phyloP scores from a whole-genome alignment of 768 basidiomycete species.

The Xerocomus spinulosus region DNA sequence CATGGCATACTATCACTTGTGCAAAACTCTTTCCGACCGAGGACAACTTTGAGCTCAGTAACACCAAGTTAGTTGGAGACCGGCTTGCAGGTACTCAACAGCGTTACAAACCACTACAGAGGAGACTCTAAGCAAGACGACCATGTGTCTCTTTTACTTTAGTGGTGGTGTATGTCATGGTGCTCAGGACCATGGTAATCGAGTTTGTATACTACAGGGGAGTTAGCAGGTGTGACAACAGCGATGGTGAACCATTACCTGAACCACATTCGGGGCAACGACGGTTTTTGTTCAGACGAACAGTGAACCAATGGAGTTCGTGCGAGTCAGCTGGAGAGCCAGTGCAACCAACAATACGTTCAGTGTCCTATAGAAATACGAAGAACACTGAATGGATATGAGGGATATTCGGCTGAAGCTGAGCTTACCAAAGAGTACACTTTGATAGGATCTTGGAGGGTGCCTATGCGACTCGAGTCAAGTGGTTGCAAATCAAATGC shows the following conservation, averaged over 20 bases:
- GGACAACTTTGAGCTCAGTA: background rate
- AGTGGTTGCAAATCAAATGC: conserved; percentile 87
- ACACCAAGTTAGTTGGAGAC: background rate
- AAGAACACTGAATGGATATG: background rate
- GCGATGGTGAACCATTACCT: conserved; percentile 46
- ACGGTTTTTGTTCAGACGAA: conserved; percentile 58
- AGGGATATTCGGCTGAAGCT: background rate
- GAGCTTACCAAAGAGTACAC: conserved; percentile 79
- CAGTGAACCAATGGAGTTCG: conserved; percentile 81
- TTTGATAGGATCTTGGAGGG: conserved; percentile 78
- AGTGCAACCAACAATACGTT: conserved; percentile 90
- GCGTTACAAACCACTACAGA: conserved; percentile 15
- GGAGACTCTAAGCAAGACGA: conserved; percentile 8
- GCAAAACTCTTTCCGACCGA: background rate
- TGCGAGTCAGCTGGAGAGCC: conserved; percentile 94
- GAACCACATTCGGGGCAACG: conserved; percentile 95
- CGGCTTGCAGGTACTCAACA: background rate
- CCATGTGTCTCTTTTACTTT: conserved; percentile 8
- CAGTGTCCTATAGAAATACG: conserved; percentile 52
- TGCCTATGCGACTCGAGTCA: conserved; percentile 82
- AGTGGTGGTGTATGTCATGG: conserved; percentile 46
- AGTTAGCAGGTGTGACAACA: conserved; percentile 3
- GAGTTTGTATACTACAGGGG: conserved; percentile 58
- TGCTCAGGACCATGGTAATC: conserved; percentile 64
- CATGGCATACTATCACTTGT: background rate